Conservation (phyloP, 1,284 basidiomycete genomes). For the Puccinia polysora region DNA sequence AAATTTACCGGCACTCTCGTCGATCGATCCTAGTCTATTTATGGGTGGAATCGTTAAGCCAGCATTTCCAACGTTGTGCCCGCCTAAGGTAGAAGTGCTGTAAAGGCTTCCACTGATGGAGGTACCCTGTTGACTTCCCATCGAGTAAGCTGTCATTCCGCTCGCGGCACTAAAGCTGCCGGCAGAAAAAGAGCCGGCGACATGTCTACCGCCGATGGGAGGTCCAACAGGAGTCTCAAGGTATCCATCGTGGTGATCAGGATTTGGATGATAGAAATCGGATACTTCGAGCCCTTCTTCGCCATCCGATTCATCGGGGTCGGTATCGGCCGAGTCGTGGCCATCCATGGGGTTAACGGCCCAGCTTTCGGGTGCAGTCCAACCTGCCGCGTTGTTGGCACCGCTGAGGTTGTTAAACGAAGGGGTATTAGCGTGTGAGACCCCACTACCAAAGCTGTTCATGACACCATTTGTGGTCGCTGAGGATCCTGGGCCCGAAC, state of each 20-base stretch:
- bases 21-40: slow-evolving; percentile 37
- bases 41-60: slow-evolving; percentile 13
- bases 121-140: background rate
- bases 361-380: slow-evolving; percentile 44
- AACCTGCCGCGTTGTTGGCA: slow-evolving; percentile 14
- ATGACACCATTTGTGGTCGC: background rate
- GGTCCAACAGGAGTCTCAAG: slow-evolving; percentile 24
- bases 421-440: background rate
- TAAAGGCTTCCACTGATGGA: slow-evolving; percentile 27
- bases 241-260: slow-evolving; percentile 52
- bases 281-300: slow-evolving; percentile 34
- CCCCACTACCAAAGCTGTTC: background rate
- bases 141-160: slow-evolving; percentile 17
- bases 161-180: slow-evolving; percentile 33
- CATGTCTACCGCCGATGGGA: slow-evolving; percentile 43
- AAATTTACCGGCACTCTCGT: slow-evolving; percentile 18
- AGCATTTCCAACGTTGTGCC: background rate
- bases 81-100: background rate
- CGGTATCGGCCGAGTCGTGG: slow-evolving; percentile 15
- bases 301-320: slow-evolving; percentile 30
- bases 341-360: slow-evolving; percentile 43
- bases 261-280: slow-evolving; percentile 65
- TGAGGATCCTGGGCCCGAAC: background rate
- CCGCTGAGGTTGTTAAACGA: background rate
- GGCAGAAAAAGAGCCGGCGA: background rate